Conservation (phyloP, 2,329 filamentous ascomycete genomes). For the Ilyonectria mors-panacis region DNA sequence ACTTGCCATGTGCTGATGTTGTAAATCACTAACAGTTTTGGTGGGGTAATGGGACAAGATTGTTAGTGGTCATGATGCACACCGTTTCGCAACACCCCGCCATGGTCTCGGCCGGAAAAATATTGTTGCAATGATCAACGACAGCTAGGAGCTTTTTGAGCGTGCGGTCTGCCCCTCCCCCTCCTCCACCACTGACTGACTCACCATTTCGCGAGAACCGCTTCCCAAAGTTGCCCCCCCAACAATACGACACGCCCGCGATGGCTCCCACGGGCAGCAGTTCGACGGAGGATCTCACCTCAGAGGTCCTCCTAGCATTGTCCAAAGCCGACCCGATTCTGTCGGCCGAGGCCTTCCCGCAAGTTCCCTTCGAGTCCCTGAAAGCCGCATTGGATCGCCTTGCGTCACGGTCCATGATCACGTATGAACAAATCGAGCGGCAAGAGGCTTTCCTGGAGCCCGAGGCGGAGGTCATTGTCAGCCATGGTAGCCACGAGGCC, state of each 20-base stretch:
- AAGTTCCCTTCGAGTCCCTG: constrained; percentile 75
- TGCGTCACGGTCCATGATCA: constrained; percentile 86
- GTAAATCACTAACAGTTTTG: neutral
- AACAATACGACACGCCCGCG: constrained; percentile 20
- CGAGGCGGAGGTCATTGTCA: constrained; percentile 80
- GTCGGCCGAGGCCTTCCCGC: constrained; percentile 79
- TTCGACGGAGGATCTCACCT: constrained; percentile 69
- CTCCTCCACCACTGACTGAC: constrained; percentile 30
- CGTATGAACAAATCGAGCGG: constrained; percentile 85
- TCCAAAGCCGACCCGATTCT: constrained; percentile 72
- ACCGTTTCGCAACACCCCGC: neutral
- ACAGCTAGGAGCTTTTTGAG: constrained; percentile 30
- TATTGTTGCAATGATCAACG: constrained; percentile 29
- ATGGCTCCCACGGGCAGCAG: constrained; percentile 30
- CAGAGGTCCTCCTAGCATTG: constrained; percentile 77
- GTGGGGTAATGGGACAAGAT: neutral
- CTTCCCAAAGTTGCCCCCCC: constrained; percentile 2
- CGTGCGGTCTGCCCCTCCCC: constrained; percentile 30
- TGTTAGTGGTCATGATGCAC: neutral
- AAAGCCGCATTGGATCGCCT: constrained; percentile 93
- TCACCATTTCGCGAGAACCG: constrained; percentile 31
- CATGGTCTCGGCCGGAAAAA: constrained; percentile 28
- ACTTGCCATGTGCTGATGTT: too few species aligned
- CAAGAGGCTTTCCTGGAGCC: constrained; percentile 84
- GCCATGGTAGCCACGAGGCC: constrained; percentile 85